phyloP scores from a whole-genome alignment of 306 rosid species.

The Dryas alaskensis region DNA sequence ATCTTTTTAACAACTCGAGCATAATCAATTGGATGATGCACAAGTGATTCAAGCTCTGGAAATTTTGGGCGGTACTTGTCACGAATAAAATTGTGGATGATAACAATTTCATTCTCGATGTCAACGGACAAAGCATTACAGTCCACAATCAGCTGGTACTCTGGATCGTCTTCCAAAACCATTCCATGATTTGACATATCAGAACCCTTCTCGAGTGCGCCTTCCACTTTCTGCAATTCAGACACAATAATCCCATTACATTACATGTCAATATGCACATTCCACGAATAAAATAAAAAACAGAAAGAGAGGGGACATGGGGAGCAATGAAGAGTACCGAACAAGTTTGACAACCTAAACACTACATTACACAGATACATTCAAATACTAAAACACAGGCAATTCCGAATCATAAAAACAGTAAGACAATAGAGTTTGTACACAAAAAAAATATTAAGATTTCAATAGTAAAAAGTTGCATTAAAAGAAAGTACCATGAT shows the following conservation, averaged over 20 bases:
- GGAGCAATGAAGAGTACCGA: neutral
- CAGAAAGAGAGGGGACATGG: neutral
- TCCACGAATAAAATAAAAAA: neutral
- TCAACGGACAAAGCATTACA: conserved; percentile 89
- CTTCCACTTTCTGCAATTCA: conserved; percentile 81
- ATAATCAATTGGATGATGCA: conserved; percentile 93
- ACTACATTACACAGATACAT: neutral
- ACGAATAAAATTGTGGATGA: conserved; percentile 87
- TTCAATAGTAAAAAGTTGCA: neutral
- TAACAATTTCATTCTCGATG: conserved; percentile 88
- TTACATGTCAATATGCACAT: conserved; percentile 23
- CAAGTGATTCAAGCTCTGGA: conserved; percentile 94
- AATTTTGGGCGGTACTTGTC: conserved; percentile 90
- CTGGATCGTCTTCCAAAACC: conserved; percentile 89
- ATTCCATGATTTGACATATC: conserved; percentile 54
- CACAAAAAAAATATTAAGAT: neutral
- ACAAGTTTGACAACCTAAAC: conserved; percentile 12
- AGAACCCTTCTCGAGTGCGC: conserved; percentile 65
- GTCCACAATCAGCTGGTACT: conserved; percentile 89
- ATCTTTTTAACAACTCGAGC: conserved; percentile 96
- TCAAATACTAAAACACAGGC: neutral
- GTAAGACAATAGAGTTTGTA: neutral
- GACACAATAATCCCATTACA: conserved; percentile 23
- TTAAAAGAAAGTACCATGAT: neutral
- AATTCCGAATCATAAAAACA: neutral